Conservation (phyloP, 2,329 filamentous ascomycete species). For the Alternaria brassicicola region DNA sequence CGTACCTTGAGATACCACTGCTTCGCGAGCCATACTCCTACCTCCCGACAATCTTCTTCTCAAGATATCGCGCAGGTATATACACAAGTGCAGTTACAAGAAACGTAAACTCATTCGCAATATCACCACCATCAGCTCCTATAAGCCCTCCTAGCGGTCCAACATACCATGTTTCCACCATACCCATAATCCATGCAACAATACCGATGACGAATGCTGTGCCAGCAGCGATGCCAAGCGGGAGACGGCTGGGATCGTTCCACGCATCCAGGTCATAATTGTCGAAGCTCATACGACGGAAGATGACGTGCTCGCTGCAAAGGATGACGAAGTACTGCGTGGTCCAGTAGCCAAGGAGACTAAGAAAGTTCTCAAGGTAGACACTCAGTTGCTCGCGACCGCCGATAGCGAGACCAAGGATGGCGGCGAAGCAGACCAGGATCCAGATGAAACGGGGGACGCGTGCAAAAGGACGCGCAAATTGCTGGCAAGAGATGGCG, state of each 20-base stretch:
- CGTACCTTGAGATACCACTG: background rate
- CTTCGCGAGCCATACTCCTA: conserved; percentile 2
- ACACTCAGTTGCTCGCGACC: conserved; percentile 51
- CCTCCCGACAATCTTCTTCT: conserved; percentile 34
- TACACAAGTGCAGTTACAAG: conserved; percentile 35
- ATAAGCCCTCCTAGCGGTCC: conserved; percentile 46
- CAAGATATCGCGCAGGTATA: conserved; percentile 35
- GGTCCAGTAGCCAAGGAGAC: conserved; percentile 56
- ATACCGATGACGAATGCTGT: conserved; percentile 49
- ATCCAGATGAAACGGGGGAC: conserved; percentile 60
- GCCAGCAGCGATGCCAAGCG: conserved; percentile 51
- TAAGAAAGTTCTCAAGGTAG: conserved; percentile 55
- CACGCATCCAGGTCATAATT: conserved; percentile 56
- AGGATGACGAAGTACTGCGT: conserved; percentile 55
- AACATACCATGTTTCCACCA: conserved; percentile 64
- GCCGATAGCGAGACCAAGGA: conserved; percentile 52
- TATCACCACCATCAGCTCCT: conserved; percentile 34
- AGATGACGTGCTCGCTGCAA: conserved; percentile 54
- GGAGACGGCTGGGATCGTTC: conserved; percentile 53
- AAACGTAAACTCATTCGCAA: conserved; percentile 38
- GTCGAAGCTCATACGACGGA: conserved; percentile 57
- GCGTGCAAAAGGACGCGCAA: conserved; percentile 56
- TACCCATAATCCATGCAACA: conserved; percentile 60
- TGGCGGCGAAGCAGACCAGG: conserved; percentile 51
- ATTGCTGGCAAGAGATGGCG: conserved; percentile 55